Percentiles rank a stretch among this genome's conserved stretches.
These are phyloP conservation scores for Lodderomyces parapsilosis DNA, from an alignment of 1,139 yeast genomes.

Conservation along the genomic window DNA sequence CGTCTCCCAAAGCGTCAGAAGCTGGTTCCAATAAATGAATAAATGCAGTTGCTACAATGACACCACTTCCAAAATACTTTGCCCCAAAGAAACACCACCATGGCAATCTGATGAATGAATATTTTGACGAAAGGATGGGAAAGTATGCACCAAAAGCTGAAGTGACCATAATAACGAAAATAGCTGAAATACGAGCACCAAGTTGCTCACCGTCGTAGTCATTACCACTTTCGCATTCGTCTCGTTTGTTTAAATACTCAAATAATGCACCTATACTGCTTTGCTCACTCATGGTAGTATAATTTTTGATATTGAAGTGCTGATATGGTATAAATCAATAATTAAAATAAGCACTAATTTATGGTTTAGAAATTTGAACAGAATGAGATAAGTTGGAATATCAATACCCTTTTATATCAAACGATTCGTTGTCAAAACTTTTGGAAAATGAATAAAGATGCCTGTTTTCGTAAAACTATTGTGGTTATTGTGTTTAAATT, in stretches of 20 bases:
- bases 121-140: conserved; percentile 57
- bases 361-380: background rate
- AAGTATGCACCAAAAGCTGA: conserved; percentile 59
- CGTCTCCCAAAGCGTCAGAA: conserved; percentile 39
- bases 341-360: too few relatives aligned
- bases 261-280: conserved; percentile 9
- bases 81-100: conserved; percentile 66
- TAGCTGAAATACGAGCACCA: conserved; percentile 73
- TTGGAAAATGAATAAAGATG: background rate
- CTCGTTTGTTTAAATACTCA: conserved; percentile 23
- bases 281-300: conserved; percentile 5
- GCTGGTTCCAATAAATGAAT: conserved; percentile 86
- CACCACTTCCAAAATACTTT: conserved; percentile 90
- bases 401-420: background rate
- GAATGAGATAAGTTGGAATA: background rate
- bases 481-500: conserved; percentile 1
- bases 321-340: too few relatives aligned
- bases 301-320: background rate
- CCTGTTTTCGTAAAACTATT: background rate
- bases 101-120: conserved; percentile 54
- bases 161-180: conserved; percentile 63
- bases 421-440: background rate
- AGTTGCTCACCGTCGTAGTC: conserved; percentile 35
- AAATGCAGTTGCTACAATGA: conserved; percentile 85
- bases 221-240: conserved; percentile 33